A percentile compares a stretch with the other conserved stretches of the same genome.
Conservation (phyloP, 1,139 yeast species). For the Diutina catenulata region DNA sequence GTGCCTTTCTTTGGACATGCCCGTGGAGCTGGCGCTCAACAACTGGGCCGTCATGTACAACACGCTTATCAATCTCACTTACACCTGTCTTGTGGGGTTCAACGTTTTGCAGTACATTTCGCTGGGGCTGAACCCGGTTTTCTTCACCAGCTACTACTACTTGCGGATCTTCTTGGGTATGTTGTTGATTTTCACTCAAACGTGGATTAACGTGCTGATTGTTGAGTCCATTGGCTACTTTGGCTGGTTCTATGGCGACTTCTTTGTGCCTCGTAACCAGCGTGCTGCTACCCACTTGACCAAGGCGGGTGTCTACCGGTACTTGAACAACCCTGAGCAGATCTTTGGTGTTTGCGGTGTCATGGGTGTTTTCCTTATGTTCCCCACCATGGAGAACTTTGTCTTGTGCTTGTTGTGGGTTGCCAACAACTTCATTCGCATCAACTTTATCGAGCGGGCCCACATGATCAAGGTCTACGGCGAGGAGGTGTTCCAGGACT, state of each 20-base stretch:
- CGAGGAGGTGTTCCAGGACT: constrained; percentile 44
- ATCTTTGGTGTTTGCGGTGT: constrained; percentile 73
- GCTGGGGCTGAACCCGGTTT: constrained; percentile 11
- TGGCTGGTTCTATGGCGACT: constrained; percentile 89
- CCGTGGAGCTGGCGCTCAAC: constrained; percentile 57
- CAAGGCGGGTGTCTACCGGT: constrained; percentile 76
- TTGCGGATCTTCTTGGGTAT: constrained; percentile 50
- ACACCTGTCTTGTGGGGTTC: constrained; percentile 33
- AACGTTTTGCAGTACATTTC: constrained; percentile 20
- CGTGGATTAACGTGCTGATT: constrained; percentile 64
- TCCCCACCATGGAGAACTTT: constrained; percentile 46
- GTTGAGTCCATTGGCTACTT: constrained; percentile 69
- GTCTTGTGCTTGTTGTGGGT: constrained; percentile 60
- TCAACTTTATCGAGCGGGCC: constrained; percentile 65
- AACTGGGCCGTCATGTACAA: constrained; percentile 74
- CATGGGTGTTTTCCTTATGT: constrained; percentile 64
- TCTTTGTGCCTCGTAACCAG: constrained; percentile 45
- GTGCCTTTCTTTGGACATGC: constrained; percentile 55
- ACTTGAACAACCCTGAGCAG: constrained; percentile 78
- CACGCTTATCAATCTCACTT: constrained; percentile 32
- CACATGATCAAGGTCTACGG: constrained; percentile 79
- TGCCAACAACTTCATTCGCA: constrained; percentile 50
- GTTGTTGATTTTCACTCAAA: constrained; percentile 46
- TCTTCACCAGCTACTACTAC: constrained; percentile 26
- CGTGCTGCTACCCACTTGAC: constrained; percentile 37